A percentile compares a stretch with the other conserved stretches of the same genome.
These are phyloP conservation scores for Solidago caesia DNA, from an alignment of 129 eudicot genomes.

Conservation along the genomic window DNA sequence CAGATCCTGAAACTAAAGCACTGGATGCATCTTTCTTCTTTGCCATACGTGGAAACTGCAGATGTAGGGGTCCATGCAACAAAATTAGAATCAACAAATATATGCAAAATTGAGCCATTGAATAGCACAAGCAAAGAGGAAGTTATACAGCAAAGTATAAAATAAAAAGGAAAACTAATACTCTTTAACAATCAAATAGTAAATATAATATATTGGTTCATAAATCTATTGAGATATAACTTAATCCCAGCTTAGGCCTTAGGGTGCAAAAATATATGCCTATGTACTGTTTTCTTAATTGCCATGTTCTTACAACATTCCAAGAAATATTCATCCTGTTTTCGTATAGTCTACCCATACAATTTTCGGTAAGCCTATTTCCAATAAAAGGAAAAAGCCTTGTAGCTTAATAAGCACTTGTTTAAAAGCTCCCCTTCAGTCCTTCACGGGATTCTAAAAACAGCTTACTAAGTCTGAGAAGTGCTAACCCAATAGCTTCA, in stretches of 20 bases:
- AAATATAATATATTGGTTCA: not conserved
- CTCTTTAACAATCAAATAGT: not conserved
- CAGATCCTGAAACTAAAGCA: constrained; percentile 30
- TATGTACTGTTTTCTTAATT: not conserved
- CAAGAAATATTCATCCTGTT: not conserved
- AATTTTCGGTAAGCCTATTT: not conserved
- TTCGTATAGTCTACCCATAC: not conserved
- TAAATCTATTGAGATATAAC: not conserved
- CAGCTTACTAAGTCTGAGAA: no score
- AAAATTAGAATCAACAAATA: constrained; percentile 4
- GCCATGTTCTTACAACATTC: not conserved
- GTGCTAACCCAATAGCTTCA: no score
- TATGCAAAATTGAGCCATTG: constrained; percentile 12
- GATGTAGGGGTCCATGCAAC: not conserved
- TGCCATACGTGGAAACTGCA: constrained; percentile 39
- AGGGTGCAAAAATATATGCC: not conserved
- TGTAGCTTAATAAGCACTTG: not conserved
- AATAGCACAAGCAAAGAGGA: not conserved
- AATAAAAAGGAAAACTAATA: not conserved
- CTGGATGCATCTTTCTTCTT: constrained; percentile 36
- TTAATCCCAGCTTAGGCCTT: not conserved
- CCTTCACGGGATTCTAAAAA: no score
- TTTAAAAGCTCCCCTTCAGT: no score
- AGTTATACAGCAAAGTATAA: not conserved
- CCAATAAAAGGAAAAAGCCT: no score